Percentiles rank a stretch among this genome's conserved stretches.
These are phyloP conservation scores for Hymenoscyphus infarciens DNA, from an alignment of 2,329 filamentous ascomycete species.

Conservation along the genomic window DNA sequence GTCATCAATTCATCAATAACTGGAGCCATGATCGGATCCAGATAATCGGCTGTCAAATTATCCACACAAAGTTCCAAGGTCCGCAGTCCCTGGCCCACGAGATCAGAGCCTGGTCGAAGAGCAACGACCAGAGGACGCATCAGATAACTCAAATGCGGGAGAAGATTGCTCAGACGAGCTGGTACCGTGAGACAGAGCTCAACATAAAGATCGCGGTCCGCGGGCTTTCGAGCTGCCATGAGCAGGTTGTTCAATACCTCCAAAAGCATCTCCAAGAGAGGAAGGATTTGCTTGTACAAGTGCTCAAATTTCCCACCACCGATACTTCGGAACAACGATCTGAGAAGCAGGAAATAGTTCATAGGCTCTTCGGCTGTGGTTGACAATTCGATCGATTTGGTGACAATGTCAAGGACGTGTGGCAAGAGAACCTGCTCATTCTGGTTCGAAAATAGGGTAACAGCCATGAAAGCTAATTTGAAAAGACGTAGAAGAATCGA, in stretches of 20 bases:
- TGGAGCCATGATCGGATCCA: slow-evolving; percentile 98
- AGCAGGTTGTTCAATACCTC: slow-evolving; percentile 96
- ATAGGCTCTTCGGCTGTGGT: slow-evolving; percentile 95
- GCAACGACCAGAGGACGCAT: slow-evolving; percentile 98
- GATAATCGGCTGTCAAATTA: slow-evolving; percentile 94
- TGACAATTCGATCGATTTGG: slow-evolving; percentile 92
- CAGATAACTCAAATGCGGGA: slow-evolving; percentile 92
- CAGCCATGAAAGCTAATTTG: slow-evolving; percentile 98
- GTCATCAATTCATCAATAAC: slow-evolving; percentile 99
- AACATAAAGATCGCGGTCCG: slow-evolving; percentile 92
- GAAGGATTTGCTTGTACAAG: slow-evolving; percentile 95
- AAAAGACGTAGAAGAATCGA: slow-evolving; percentile 91
- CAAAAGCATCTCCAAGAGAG: slow-evolving; percentile 92
- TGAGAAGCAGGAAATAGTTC: slow-evolving; percentile 93
- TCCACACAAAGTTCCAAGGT: slow-evolving; percentile 97
- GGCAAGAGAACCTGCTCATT: slow-evolving; percentile 95
- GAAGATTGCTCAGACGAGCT: slow-evolving; percentile 84
- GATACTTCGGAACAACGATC: slow-evolving; percentile 93
- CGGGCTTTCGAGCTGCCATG: slow-evolving; percentile 82
- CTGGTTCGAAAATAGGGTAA: slow-evolving; percentile 88
- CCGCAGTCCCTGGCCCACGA: slow-evolving; percentile 89
- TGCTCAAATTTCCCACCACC: slow-evolving; percentile 97
- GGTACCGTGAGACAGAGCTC: slow-evolving; percentile 96
- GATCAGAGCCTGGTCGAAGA: slow-evolving; percentile 81
- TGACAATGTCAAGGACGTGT: slow-evolving; percentile 95